These are phyloP conservation scores for Mycena belliarum DNA, from an alignment of 768 basidiomycete genomes.

Conservation along the genomic window DNA sequence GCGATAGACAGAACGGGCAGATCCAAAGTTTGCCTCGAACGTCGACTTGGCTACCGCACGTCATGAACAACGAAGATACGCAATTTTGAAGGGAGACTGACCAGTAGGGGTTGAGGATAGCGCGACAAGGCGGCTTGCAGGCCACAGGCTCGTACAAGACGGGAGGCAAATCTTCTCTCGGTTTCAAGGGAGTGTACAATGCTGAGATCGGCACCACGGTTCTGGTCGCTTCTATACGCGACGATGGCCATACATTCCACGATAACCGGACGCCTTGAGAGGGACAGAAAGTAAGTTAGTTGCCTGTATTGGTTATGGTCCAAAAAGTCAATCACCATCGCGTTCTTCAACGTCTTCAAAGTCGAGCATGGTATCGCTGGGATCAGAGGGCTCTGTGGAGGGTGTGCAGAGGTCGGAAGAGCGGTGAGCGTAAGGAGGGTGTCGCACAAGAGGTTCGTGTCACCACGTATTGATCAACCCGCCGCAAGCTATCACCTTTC, in stretches of 20 bases:
- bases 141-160: constrained; percentile 98
- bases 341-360: constrained; percentile 98
- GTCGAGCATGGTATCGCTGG: constrained; percentile 57
- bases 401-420: too few species aligned
- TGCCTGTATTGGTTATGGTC: not conserved
- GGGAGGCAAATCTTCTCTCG: constrained; percentile 90
- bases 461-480: constrained; percentile 15
- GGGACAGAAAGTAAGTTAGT: not conserved
- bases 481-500: not conserved
- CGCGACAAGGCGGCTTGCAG: constrained; percentile 97
- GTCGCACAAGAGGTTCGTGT: constrained; percentile 38
- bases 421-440: too few species aligned
- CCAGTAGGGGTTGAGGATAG: constrained; percentile 98
- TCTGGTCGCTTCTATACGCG: constrained; percentile 95
- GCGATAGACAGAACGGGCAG: constrained; percentile 95
- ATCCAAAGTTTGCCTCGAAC: constrained; percentile 99
- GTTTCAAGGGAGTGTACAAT: constrained; percentile 93
- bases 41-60: constrained; percentile 82
- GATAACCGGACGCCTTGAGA: constrained; percentile 84
- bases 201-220: constrained; percentile 99
- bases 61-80: constrained; percentile 3
- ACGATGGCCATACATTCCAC: constrained; percentile 99
- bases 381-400: constrained; percentile 30
- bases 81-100: constrained; percentile 36
- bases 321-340: constrained; percentile 64